Percentiles rank a stretch among this genome's conserved stretches.
Evolutionary conservation across 2,329 filamentous ascomycete genomes (phyloP).

Genomic region (Microdochium nivale): DNA sequence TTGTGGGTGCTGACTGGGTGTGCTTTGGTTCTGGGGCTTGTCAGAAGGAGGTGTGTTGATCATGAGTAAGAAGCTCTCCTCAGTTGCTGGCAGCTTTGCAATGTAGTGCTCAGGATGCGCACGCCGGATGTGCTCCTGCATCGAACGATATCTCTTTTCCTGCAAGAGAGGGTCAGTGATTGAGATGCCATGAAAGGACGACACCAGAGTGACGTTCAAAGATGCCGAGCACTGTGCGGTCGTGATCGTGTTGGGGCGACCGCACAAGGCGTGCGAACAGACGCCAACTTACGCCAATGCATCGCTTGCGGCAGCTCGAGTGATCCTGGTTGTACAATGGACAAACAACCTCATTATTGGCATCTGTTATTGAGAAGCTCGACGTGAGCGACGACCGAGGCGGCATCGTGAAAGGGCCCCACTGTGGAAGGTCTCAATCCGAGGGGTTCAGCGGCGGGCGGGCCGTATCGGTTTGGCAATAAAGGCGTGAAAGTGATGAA

Average conservation of each 20-base stretch:
- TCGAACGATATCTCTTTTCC: slow-evolving; percentile 95
- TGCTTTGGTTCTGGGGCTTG: slow-evolving; percentile 39
- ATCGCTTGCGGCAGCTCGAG: slow-evolving; percentile 94
- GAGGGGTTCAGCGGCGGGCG: neutral
- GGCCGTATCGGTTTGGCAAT: slow-evolving; percentile 15
- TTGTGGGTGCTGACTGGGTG: slow-evolving; percentile 15
- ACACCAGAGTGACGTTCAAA: too few species aligned
- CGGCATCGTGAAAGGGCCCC: slow-evolving; percentile 60
- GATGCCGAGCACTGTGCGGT: too few species aligned
- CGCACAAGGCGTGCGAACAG: slow-evolving; percentile 1
- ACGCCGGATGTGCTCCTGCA: slow-evolving; percentile 98
- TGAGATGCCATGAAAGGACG: neutral
- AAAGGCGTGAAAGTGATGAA: slow-evolving; percentile 13
- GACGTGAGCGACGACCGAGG: slow-evolving; percentile 79
- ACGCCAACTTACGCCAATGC: slow-evolving; percentile 77
- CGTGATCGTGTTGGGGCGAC: too few species aligned
- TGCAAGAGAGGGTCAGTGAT: slow-evolving; percentile 29
- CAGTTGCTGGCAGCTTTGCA: slow-evolving; percentile 91
- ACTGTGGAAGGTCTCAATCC: slow-evolving; percentile 13
- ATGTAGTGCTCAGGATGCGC: slow-evolving; percentile 97
- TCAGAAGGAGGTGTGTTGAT: slow-evolving; percentile 81
- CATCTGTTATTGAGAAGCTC: slow-evolving; percentile 85
- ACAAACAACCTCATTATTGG: slow-evolving; percentile 94
- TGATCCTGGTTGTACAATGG: slow-evolving; percentile 93
- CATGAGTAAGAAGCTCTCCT: slow-evolving; percentile 97